Conservation (phyloP, 257 asterid species). For the Lavandula angustifolia region DNA sequence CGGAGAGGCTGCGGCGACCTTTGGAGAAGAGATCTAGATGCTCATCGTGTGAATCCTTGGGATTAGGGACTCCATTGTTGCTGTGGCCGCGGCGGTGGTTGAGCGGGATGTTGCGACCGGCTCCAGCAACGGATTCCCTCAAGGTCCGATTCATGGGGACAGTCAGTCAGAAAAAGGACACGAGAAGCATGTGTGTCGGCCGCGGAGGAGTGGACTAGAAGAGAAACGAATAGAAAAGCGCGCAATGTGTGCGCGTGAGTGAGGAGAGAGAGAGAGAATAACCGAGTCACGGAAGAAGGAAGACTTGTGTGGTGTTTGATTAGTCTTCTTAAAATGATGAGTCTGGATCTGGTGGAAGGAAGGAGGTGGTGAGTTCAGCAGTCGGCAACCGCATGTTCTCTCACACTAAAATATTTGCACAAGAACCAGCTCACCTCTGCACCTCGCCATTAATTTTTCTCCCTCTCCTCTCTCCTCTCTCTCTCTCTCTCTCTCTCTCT, state of each 20-base stretch:
- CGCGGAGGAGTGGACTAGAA: not conserved
- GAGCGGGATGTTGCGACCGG: conserved; percentile 44
- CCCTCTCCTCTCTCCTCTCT: not conserved
- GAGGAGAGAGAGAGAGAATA: not conserved
- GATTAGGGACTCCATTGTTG: conserved; percentile 44
- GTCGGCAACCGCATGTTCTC: conserved; percentile 39
- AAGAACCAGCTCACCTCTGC: conserved; percentile 21
- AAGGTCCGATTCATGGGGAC: conserved; percentile 63
- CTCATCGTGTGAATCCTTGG: conserved; percentile 48
- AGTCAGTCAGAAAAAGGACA: not conserved
- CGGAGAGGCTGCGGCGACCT: conserved; percentile 70
- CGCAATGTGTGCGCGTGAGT: conserved; percentile 8
- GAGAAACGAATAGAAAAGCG: not conserved
- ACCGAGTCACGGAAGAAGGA: conserved; percentile 31
- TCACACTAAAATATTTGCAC: conserved; percentile 10
- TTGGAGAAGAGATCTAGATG: conserved; percentile 87
- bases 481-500: not conserved
- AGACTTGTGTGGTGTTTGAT: conserved; percentile 22
- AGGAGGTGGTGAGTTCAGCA: conserved; percentile 24
- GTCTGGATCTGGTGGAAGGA: not conserved
- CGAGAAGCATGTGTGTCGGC: conserved; percentile 19
- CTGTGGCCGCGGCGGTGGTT: conserved; percentile 78
- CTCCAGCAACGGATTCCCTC: conserved; percentile 61
- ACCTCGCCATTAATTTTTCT: conserved; percentile 2
- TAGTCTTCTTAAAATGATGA: conserved; percentile 23